Evolutionary conservation across 305 asterid genomes (phyloP), one percentile per base, ranked within the genome.

Genomic region (Fraxinus baroniana): DNA sequence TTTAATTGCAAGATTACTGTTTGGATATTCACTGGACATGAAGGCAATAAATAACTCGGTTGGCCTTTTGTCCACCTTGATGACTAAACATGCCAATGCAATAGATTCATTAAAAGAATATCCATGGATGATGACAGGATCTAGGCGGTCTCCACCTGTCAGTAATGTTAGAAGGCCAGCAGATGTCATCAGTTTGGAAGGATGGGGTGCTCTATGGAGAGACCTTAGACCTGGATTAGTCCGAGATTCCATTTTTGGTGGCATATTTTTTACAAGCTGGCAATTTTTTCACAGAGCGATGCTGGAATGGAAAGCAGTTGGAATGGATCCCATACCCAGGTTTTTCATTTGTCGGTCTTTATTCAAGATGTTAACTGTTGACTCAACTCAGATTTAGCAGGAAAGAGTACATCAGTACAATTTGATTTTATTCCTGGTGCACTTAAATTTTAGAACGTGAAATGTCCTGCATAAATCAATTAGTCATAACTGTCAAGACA

Each of bases 101-200:
- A 79, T 78, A 35, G 89, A 86, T 84, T 86, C 93, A 75, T 84
- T 96, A 82, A 94, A 88, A 93, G 95, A 91, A 80, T 93, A 93
- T 88, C 98, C 98, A n/a, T 96, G 98, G 98, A 91, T 89, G 98
- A 92, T 96, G 97, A 87, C 96, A 9, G 98, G 98, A 81, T 91
- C 97, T 78, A 98, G 98, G 55, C 93, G 86, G 86, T 90, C 97
- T 44, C 98, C 98, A 76, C 79, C 97, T 39, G 91, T 91, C 28
- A 85, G 84, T 87, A 89, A 90, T 81, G 99, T 96, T 79, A 86
- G 86, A 81, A 86, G 82, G 80, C 92, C 91, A 33, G 80, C 87
- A 62, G 92, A 91, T 18, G 85, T 96, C 6, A 79, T 90, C 78
- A 84, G 94, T 75, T 90, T 93, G 84, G 98, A 96, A 90, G 99